A percentile compares a stretch with the other conserved stretches of the same genome.
Conservation (phyloP, 768 basidiomycete genomes). For the Collybia nuda region DNA sequence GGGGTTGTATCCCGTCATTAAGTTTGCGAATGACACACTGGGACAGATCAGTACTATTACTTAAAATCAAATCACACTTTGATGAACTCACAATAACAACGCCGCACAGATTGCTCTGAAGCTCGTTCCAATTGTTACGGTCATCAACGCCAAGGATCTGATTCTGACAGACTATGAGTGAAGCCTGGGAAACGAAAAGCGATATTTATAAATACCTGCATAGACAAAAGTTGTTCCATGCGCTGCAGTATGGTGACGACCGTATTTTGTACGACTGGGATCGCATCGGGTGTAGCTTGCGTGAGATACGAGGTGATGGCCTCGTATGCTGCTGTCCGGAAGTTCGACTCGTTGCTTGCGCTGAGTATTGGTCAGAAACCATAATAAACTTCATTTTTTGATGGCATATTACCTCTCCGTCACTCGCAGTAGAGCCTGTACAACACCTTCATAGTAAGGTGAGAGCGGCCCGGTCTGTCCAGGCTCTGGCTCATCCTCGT, state of each 20-base stretch:
- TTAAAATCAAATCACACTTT: background rate
- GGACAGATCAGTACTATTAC: slow-evolving; percentile 4
- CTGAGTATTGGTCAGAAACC: slow-evolving; percentile 34
- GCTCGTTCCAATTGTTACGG: slow-evolving; percentile 97
- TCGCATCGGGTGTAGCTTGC: slow-evolving; percentile 76
- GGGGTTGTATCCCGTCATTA: slow-evolving; percentile 75
- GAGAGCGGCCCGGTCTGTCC: slow-evolving; percentile 66
- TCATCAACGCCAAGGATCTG: slow-evolving; percentile 96
- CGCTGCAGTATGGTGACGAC: slow-evolving; percentile 80
- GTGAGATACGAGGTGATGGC: slow-evolving; percentile 87
- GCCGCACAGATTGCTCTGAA: slow-evolving; percentile 93
- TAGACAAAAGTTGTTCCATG: slow-evolving; percentile 83
- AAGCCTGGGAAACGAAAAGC: background rate
- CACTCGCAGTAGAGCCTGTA: slow-evolving; percentile 78
- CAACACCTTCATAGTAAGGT: slow-evolving; percentile 86
- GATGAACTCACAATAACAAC: slow-evolving; percentile 71
- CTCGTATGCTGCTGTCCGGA: slow-evolving; percentile 94
- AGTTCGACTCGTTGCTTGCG: slow-evolving; percentile 85
- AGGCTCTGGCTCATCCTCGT: slow-evolving; percentile 61
- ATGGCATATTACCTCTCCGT: slow-evolving; percentile 72
- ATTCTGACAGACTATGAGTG: slow-evolving; percentile 45
- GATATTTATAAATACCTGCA: slow-evolving; percentile 58
- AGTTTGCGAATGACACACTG: slow-evolving; percentile 88
- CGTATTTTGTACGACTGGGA: slow-evolving; percentile 81
- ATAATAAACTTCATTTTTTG: background rate